A percentile compares a stretch with the other conserved stretches of the same genome.
Evolutionary conservation across 2,329 filamentous ascomycete species (phyloP).

Genomic region (Fusarium stilboides): DNA sequence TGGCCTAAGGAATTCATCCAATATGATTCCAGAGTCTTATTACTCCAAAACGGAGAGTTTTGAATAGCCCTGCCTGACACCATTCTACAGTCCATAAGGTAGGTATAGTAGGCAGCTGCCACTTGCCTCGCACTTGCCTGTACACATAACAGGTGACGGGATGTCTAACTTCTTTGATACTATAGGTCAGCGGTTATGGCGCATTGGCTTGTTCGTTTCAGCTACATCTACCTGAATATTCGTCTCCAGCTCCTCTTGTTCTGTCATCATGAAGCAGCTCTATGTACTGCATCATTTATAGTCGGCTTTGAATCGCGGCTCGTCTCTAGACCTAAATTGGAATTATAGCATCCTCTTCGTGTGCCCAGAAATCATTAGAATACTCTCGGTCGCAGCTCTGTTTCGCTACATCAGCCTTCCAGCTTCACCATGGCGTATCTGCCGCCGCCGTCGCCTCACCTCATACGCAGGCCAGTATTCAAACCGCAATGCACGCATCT

Average conservation of each 20-base stretch:
- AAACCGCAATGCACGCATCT: slow-evolving; percentile 73
- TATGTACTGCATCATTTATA: slow-evolving; percentile 31
- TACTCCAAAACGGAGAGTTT: neutral
- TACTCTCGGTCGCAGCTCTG: neutral
- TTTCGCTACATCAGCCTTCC: neutral
- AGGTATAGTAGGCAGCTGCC: slow-evolving; percentile 22
- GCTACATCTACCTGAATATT: neutral
- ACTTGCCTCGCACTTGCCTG: slow-evolving; percentile 45
- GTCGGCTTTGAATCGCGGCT: slow-evolving; percentile 2
- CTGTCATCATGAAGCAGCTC: slow-evolving; percentile 19
- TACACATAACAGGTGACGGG: slow-evolving; percentile 8
- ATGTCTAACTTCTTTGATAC: neutral
- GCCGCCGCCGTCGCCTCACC: slow-evolving; percentile 15
- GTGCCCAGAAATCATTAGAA: neutral
- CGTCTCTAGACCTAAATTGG: neutral
- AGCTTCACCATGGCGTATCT: slow-evolving; percentile 34
- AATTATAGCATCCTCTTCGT: neutral
- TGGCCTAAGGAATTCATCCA: no score
- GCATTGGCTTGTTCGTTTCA: neutral
- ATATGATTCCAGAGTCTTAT: no score
- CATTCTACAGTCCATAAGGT: neutral
- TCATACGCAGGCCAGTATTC: slow-evolving; percentile 42
- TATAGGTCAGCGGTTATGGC: no score
- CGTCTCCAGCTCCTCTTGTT: neutral
- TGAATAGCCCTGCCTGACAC: neutral